Conservation (phyloP, 108 stramenopile species). For the Epipyxis sp. region DNA sequence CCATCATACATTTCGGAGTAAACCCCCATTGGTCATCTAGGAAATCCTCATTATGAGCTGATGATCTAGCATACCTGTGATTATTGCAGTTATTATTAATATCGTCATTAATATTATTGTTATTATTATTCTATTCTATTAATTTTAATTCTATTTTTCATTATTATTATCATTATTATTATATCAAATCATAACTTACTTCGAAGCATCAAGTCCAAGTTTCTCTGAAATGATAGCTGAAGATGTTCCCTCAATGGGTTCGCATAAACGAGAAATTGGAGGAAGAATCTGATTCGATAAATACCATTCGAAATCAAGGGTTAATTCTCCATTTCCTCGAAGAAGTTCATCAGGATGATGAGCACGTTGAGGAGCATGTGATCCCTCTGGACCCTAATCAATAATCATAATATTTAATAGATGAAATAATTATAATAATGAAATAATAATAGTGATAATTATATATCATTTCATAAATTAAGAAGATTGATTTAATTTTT, state of each 20-base stretch:
- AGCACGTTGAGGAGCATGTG: constrained; percentile 23
- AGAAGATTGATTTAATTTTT: no score
- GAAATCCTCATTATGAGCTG: no score
- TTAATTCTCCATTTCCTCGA: constrained; percentile 51
- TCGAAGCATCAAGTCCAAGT: constrained; percentile 57
- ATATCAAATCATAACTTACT: constrained; percentile 37
- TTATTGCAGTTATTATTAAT: no score
- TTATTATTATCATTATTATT: background rate
- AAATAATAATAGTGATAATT: no score
- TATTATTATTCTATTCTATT: no score
- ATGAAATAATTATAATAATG: no score
- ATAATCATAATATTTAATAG: background rate
- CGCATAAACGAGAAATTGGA: constrained; percentile 91
- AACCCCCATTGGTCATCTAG: constrained; percentile 51
- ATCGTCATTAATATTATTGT: no score
- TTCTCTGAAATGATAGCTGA: constrained; percentile 49
- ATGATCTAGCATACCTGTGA: background rate
- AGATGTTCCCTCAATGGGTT: constrained; percentile 89
- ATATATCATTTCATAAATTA: no score
- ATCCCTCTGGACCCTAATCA: background rate
- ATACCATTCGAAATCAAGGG: constrained; percentile 80
- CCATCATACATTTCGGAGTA: constrained; percentile 37
- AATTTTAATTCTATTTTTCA: background rate
- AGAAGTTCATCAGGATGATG: constrained; percentile 40
- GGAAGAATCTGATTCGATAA: constrained; percentile 93